Conservation (phyloP, 768 basidiomycete species). For the Psilocybe tampanensis region DNA sequence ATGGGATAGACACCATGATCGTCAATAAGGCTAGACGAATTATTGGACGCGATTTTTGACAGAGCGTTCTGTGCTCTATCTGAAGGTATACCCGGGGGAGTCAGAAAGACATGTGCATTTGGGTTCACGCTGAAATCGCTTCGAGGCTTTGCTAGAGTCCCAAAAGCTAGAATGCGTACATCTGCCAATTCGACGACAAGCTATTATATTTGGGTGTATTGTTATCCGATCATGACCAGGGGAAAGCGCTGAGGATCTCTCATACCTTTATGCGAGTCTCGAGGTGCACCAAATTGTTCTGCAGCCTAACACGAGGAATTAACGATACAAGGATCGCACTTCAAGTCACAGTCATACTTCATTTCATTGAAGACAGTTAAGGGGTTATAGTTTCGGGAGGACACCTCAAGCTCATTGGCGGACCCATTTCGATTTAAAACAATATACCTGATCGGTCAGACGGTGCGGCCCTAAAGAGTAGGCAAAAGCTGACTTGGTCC, state of each 20-base stretch:
- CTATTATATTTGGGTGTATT: slow-evolving; percentile 33
- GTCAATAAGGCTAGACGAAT: slow-evolving; percentile 27
- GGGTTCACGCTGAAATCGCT: slow-evolving; percentile 59
- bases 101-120: slow-evolving; percentile 69
- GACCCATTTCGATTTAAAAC: slow-evolving; percentile 76
- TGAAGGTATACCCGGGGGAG: slow-evolving; percentile 64
- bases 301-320: slow-evolving; percentile 45
- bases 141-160: slow-evolving; percentile 60
- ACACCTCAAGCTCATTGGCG: slow-evolving; percentile 68
- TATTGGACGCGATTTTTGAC: slow-evolving; percentile 13
- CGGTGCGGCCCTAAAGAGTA: not conserved
- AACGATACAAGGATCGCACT: not conserved
- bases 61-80: slow-evolving; percentile 18
- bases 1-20: slow-evolving; percentile 50
- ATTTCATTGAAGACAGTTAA: slow-evolving; percentile 70
- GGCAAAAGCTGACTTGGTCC: slow-evolving; percentile 65
- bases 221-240: not conserved
- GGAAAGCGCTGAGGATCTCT: slow-evolving; percentile 15
- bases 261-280: slow-evolving; percentile 68
- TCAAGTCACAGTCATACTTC: slow-evolving; percentile 51
- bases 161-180: slow-evolving; percentile 72
- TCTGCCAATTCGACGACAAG: slow-evolving; percentile 71
- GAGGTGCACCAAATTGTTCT: slow-evolving; percentile 68
- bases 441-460: slow-evolving; percentile 55
- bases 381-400: slow-evolving; percentile 72